These are phyloP conservation scores for Penicillium rolfsii DNA, from an alignment of 2,329 filamentous ascomycete genomes.

Conservation along the genomic window DNA sequence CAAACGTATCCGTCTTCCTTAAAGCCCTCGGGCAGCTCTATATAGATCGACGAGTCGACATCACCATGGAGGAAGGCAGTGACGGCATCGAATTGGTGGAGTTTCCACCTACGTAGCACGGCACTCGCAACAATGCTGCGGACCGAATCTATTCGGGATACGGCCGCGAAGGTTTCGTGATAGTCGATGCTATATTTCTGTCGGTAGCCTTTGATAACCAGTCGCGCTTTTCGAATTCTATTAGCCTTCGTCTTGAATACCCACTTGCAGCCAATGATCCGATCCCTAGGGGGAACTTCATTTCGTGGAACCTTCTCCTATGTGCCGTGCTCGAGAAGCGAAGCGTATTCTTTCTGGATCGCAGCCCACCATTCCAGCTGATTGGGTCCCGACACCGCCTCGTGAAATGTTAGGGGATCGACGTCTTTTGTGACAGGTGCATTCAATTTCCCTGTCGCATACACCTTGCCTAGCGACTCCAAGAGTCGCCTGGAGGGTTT, in stretches of 20 bases:
- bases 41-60: background rate
- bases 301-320: background rate
- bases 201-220: background rate
- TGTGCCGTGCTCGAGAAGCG: background rate
- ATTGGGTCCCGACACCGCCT: background rate
- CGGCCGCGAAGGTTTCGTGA: background rate
- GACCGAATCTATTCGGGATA: background rate
- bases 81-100: background rate
- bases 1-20: background rate
- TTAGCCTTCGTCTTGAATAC: background rate
- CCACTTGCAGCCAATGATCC: background rate
- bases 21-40: background rate
- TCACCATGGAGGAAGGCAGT: background rate
- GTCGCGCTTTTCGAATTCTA: background rate
- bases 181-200: background rate
- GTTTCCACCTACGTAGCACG: background rate
- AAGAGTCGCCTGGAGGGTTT: too few relatives aligned
- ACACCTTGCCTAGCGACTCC: background rate
- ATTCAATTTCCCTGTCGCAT: background rate
- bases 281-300: background rate
- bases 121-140: background rate
- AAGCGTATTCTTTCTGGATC: background rate
- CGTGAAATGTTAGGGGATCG: background rate
- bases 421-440: background rate
- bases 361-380: background rate